Evolutionary conservation across 495 filamentous ascomycete species (phyloP), one percentile per base, ranked within the genome.

Genomic region (Hypoxylon rickii): DNA sequence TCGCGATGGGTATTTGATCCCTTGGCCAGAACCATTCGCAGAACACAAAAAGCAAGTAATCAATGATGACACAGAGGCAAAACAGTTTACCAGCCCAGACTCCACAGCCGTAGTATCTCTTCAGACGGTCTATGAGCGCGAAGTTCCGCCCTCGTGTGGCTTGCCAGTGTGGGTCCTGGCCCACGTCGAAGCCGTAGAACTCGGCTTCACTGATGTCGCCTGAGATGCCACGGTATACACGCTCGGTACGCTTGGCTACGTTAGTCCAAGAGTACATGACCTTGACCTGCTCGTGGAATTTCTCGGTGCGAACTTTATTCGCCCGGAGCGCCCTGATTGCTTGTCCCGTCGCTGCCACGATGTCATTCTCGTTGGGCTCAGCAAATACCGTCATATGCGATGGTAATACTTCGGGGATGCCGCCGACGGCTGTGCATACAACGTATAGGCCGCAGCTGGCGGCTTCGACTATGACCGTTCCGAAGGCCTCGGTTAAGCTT

Each of bases 71-170:
- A 54, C 92, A 97, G 1, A 98, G 72, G 62, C 92, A 96, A 66
- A 98, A 98, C 17, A 98, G 72, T 72, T 98, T 98, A 6, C 94
- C 94, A 7, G 94, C 94, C 94, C 94, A 98, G 32, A 97, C 91
- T n/a, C 94, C 94, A 65, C 94, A 98, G n/a, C 94, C 94, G 65
- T 97, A 98, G 65, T 98, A 97, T 19, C 92, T 74, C 71, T 98
- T 98, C 17, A 98, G 70, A 15, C 94, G 82, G 66, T 98, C 94
- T 62, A 98, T 96, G 19, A 98, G 80, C 1, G 90, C 89, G 71
- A 94, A 95, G 68, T 88, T 92, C 32, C 89, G 76, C 36, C 90
- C 90, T 33, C 89, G 77, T n/a, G 86, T 86, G 2, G 85, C 88
- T 42, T 87, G 81, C 60, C 87, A 86, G 10, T 82, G 85, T 50